A percentile compares a stretch with the other conserved stretches of the same genome.
phyloP scores from a whole-genome alignment of 2,329 filamentous ascomycete species.

The Cladosporium cucumerinum region DNA sequence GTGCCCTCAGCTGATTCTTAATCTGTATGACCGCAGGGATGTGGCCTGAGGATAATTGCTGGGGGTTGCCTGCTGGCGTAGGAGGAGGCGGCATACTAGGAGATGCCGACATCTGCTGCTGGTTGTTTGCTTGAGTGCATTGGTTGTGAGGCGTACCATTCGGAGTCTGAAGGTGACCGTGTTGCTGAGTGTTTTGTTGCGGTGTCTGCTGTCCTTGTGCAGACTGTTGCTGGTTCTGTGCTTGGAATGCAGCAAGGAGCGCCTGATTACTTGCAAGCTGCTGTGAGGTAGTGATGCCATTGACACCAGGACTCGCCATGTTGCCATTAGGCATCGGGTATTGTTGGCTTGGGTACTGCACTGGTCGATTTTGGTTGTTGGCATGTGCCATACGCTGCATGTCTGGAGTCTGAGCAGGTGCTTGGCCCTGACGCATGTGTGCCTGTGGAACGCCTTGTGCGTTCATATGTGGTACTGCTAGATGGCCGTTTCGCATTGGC shows the following conservation, averaged over 20 bases:
- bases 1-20: constrained; percentile 50
- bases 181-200: constrained; percentile 19
- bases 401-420: constrained; percentile 20
- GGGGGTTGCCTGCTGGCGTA: constrained; percentile 40
- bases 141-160: constrained; percentile 20
- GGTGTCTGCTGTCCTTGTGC: constrained; percentile 13
- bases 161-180: constrained; percentile 16
- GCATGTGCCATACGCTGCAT: constrained; percentile 29
- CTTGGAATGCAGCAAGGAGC: constrained; percentile 29
- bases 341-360: constrained; percentile 28
- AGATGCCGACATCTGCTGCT: constrained; percentile 32
- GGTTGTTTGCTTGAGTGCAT: constrained; percentile 23
- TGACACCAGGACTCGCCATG: constrained; percentile 29
- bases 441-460: constrained; percentile 63
- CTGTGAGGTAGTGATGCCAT: constrained; percentile 32
- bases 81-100: constrained; percentile 39
- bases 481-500: constrained; percentile 47
- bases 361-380: constrained; percentile 25
- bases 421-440: constrained; percentile 38
- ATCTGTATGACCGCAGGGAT: constrained; percentile 55
- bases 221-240: constrained; percentile 22
- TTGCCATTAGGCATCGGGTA: constrained; percentile 28
- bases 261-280: constrained; percentile 34
- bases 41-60: constrained; percentile 51
- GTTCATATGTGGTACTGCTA: constrained; percentile 50